phyloP scores from a whole-genome alignment of 1,284 basidiomycete genomes.

The Cryptococcus sp. region DNA sequence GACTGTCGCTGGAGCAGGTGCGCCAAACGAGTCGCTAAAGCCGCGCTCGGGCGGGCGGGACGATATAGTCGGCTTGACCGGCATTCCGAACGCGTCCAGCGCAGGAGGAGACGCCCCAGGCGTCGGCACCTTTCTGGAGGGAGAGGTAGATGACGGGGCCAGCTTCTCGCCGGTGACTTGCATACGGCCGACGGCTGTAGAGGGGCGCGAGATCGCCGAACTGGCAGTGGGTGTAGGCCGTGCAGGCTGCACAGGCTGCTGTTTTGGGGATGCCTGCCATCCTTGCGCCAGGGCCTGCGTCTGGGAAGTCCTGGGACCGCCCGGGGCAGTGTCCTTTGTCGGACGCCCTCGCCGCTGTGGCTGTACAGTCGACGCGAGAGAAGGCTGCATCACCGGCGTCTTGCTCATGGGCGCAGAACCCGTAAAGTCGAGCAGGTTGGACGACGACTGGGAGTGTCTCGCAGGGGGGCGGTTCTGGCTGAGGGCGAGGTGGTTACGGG shows the following conservation, averaged over 20 bases:
- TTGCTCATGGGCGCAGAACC: constrained; percentile 20
- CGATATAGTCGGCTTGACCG: constrained; percentile 8
- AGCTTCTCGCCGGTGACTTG: constrained; percentile 37
- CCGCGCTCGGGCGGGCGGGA: constrained; percentile 13
- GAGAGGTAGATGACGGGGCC: neutral
- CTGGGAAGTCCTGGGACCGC: too few relatives aligned
- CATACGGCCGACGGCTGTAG: neutral
- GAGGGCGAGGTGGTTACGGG: constrained; percentile 8
- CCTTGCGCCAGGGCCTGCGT: neutral
- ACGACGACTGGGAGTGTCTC: constrained; percentile 12
- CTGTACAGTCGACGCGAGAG: constrained; percentile 36
- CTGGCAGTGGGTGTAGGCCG: constrained; percentile 4
- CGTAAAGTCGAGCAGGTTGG: constrained; percentile 49
- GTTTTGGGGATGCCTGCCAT: neutral
- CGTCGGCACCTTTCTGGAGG: neutral
- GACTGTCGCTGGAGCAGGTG: constrained; percentile 3
- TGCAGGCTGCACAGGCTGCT: constrained; percentile 11
- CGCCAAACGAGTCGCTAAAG: constrained; percentile 36
- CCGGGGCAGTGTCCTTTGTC: constrained; percentile 1
- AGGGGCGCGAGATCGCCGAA: neutral
- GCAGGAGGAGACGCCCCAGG: constrained; percentile 6
- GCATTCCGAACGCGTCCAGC: constrained; percentile 41
- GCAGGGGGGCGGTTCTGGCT: constrained; percentile 7
- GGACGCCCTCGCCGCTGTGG: constrained; percentile 49
- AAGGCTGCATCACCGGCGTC: constrained; percentile 23